phyloP scores from a whole-genome alignment of 352 stramenopile genomes.

The Thalassiosira mediterranea region DNA sequence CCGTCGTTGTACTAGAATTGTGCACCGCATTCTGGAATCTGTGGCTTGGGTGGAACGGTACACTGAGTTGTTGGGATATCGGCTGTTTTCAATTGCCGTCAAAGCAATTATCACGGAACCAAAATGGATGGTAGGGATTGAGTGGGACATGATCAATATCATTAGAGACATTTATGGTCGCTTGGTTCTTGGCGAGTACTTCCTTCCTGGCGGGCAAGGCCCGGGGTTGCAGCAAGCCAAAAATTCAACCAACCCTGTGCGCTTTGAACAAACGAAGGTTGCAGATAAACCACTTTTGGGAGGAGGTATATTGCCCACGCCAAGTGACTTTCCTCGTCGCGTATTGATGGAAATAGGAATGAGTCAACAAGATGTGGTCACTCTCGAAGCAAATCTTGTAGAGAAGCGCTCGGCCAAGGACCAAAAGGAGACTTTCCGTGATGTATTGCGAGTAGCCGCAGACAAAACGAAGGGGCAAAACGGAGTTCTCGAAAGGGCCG shows the following conservation, averaged over 20 bases:
- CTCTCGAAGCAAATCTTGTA: slow-evolving; percentile 65
- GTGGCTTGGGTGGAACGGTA: slow-evolving; percentile 78
- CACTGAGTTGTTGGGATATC: slow-evolving; percentile 69
- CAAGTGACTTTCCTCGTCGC: slow-evolving; percentile 69
- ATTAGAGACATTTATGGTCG: slow-evolving; percentile 83
- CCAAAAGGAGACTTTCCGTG: slow-evolving; percentile 79
- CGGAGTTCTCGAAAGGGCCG: slow-evolving; percentile 61
- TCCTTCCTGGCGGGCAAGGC: slow-evolving; percentile 78
- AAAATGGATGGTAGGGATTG: slow-evolving; percentile 85
- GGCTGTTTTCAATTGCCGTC: slow-evolving; percentile 70
- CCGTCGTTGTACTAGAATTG: slow-evolving; percentile 75
- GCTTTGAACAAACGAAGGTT: slow-evolving; percentile 79
- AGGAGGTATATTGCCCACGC: slow-evolving; percentile 70
- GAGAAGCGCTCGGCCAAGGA: slow-evolving; percentile 79
- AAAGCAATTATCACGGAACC: slow-evolving; percentile 81
- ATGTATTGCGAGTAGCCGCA: slow-evolving; percentile 67
- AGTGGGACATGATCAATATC: slow-evolving; percentile 85
- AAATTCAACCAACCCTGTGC: slow-evolving; percentile 35
- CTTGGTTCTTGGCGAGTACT: slow-evolving; percentile 75
- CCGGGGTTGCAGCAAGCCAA: slow-evolving; percentile 59
- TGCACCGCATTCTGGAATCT: slow-evolving; percentile 80
- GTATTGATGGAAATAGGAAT: slow-evolving; percentile 72
- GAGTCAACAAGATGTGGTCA: slow-evolving; percentile 50
- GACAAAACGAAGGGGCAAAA: slow-evolving; percentile 60
- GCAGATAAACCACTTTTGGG: slow-evolving; percentile 71